These are phyloP conservation scores for Barnettozyma sp. DNA, from an alignment of 805 yeast species.

Conservation along the genomic window DNA sequence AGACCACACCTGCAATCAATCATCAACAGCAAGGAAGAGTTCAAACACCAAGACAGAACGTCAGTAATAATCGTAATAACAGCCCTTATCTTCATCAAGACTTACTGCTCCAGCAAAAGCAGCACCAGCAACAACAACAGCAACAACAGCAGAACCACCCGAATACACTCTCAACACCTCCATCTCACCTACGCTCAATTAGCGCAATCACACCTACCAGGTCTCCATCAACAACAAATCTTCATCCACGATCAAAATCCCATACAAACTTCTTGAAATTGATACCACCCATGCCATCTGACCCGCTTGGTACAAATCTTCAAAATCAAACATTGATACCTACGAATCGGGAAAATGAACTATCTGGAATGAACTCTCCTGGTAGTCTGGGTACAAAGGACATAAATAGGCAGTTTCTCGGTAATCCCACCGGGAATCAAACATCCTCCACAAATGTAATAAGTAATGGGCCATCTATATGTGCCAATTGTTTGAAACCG, in stretches of 20 bases:
- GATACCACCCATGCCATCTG: slow-evolving; percentile 26
- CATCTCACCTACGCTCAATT: slow-evolving; percentile 3
- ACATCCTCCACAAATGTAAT: slow-evolving; percentile 12
- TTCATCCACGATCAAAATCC: slow-evolving; percentile 2
- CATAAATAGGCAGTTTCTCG: slow-evolving; percentile 3
- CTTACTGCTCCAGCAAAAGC: not conserved
- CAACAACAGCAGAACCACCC: slow-evolving; percentile 3
- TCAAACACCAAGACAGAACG: slow-evolving; percentile 1
- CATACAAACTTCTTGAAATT: slow-evolving; percentile 21
- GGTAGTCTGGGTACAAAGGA: slow-evolving; percentile 11
- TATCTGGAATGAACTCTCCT: not conserved
- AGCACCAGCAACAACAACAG: slow-evolving; percentile 2
- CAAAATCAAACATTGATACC: slow-evolving; percentile 10
- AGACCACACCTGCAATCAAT: not conserved
- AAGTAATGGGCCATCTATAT: slow-evolving; percentile 21
- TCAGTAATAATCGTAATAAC: not conserved
- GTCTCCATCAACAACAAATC: not conserved
- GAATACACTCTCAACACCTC: not conserved
- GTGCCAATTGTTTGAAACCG: slow-evolving; percentile 45
- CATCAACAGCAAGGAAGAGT: not conserved
- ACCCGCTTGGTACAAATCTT: slow-evolving; percentile 9
- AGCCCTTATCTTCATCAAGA: too few species aligned
- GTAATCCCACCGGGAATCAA: not conserved
- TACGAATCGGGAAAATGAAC: slow-evolving; percentile 8
- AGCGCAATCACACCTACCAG: not conserved